A percentile compares a stretch with the other conserved stretches of the same genome.
phyloP scores from a whole-genome alignment of 192 early-diverging fungal genomes.

The Pilaira anomala region DNA sequence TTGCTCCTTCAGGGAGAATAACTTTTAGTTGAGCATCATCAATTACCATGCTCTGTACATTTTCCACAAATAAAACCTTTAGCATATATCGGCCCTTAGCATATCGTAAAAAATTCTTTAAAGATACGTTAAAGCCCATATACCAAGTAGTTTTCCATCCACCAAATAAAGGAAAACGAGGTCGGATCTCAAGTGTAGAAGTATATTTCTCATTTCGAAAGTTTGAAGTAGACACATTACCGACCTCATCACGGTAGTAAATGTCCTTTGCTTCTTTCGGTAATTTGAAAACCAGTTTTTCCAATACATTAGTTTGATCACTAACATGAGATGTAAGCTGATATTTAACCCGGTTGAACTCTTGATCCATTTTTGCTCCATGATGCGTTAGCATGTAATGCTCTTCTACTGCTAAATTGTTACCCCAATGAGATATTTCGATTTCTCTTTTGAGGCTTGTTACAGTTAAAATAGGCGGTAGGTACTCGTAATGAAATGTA shows the following conservation, averaged over 20 bases:
- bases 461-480: slow-evolving; percentile 54
- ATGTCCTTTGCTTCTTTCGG: slow-evolving; percentile 68
- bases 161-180: slow-evolving; percentile 91
- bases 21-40: slow-evolving; percentile 66
- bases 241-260: slow-evolving; percentile 88
- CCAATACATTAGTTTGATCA: slow-evolving; percentile 48
- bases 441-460: slow-evolving; percentile 62
- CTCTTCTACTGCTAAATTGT: slow-evolving; percentile 82
- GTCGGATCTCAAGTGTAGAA: slow-evolving; percentile 68
- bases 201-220: slow-evolving; percentile 44
- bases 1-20: slow-evolving; percentile 89
- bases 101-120: slow-evolving; percentile 64
- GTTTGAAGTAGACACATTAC: slow-evolving; percentile 93
- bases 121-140: slow-evolving; percentile 84
- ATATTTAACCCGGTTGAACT: slow-evolving; percentile 75
- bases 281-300: slow-evolving; percentile 51
- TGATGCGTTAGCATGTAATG: slow-evolving; percentile 69
- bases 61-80: slow-evolving; percentile 67
- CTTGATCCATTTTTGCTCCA: slow-evolving; percentile 61
- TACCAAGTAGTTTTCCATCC: slow-evolving; percentile 96
- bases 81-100: slow-evolving; percentile 50
- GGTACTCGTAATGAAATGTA: slow-evolving; percentile 64
- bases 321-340: slow-evolving; percentile 40
- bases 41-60: slow-evolving; percentile 59
- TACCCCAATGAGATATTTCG: slow-evolving; percentile 81